Evolutionary conservation across 805 yeast genomes (phyloP).

Genomic region (Metschnikowia cerradonensis): DNA sequence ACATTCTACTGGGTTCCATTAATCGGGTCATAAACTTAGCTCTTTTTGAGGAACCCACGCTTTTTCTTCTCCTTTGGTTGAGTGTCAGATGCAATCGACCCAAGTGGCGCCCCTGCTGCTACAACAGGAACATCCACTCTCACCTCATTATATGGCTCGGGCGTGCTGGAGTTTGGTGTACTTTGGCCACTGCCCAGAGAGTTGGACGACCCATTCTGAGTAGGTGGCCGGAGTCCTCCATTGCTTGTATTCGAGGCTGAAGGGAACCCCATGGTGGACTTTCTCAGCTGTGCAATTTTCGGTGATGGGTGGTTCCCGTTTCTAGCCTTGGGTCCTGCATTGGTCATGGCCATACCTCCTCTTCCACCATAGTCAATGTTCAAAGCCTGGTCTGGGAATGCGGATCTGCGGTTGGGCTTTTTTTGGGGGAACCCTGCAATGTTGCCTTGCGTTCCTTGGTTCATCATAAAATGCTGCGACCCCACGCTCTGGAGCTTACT

Average conservation of each 20-base stretch:
- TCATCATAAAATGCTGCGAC: slow-evolving; percentile 8
- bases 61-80: slow-evolving; percentile 25
- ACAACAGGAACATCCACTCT: slow-evolving; percentile 18
- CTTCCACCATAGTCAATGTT: slow-evolving; percentile 42
- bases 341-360: slow-evolving; percentile 44
- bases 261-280: slow-evolving; percentile 7
- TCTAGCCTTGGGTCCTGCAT: slow-evolving; percentile 13
- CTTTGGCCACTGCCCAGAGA: slow-evolving; percentile 24
- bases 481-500: slow-evolving; percentile 3
- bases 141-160: slow-evolving; percentile 17
- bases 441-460: slow-evolving; percentile 5
- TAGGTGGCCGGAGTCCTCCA: slow-evolving; percentile 9
- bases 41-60: slow-evolving; percentile 24
- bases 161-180: slow-evolving; percentile 20
- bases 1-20: too few species aligned
- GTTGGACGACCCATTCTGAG: slow-evolving; percentile 8
- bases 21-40: not conserved
- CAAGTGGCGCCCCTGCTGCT: slow-evolving; percentile 27
- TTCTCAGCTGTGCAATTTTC: slow-evolving; percentile 16
- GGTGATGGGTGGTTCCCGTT: slow-evolving; percentile 17
- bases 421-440: slow-evolving; percentile 20
- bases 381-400: slow-evolving; percentile 30
- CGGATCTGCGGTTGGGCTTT: slow-evolving; percentile 34
- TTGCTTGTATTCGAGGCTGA: not conserved
- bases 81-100: slow-evolving; percentile 20